Conservation (phyloP, 768 basidiomycete species). For the Lactarius deliciosus region DNA sequence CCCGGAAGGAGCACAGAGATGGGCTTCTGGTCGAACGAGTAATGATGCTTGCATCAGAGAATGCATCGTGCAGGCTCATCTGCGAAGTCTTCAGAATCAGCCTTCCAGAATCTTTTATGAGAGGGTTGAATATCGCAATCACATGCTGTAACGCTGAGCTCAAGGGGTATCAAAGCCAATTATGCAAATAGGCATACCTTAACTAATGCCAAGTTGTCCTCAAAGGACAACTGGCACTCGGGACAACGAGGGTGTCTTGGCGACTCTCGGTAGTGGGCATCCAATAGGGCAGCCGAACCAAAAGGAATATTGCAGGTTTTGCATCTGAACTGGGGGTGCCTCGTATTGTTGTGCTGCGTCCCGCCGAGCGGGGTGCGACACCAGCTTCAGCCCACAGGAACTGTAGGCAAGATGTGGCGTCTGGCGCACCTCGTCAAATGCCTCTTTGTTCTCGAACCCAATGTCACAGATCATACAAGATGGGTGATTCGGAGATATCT, state of each 20-base stretch:
- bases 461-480: constrained; percentile 23
- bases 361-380: neutral
- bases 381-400: neutral
- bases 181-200: constrained; percentile 34
- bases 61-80: constrained; percentile 20
- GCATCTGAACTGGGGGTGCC: constrained; percentile 24
- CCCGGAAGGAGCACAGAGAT: constrained; percentile 13
- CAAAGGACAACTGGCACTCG: constrained; percentile 44
- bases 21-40: constrained; percentile 21
- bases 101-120: constrained; percentile 25
- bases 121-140: constrained; percentile 27
- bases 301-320: constrained; percentile 21
- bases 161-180: neutral
- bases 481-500: constrained; percentile 19
- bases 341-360: constrained; percentile 17
- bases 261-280: constrained; percentile 34
- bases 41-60: constrained; percentile 14
- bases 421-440: constrained; percentile 22
- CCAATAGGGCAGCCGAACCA: constrained; percentile 20
- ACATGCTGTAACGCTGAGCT: constrained; percentile 26
- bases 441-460: constrained; percentile 25
- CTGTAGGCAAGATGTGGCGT: neutral
- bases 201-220: constrained; percentile 40
- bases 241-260: constrained; percentile 47
- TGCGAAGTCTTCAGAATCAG: constrained; percentile 28